A percentile compares a stretch with the other conserved stretches of the same genome.
These are phyloP conservation scores for Pulveroboletus sp. DNA, from an alignment of 768 basidiomycete genomes.

Conservation along the genomic window DNA sequence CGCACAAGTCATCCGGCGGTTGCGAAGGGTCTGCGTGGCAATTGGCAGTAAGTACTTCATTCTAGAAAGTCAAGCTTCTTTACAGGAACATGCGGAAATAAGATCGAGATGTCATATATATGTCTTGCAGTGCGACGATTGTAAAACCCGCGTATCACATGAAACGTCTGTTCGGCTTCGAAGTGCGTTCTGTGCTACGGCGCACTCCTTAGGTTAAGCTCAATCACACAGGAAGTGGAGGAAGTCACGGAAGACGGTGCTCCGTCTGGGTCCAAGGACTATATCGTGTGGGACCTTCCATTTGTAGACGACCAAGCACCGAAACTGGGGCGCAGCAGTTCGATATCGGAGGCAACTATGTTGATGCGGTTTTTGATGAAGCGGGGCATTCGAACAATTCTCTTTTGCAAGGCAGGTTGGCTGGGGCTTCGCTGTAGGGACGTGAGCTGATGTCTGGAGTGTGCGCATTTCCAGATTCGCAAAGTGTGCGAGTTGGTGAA, in stretches of 20 bases:
- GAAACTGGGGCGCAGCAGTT: constrained; percentile 48
- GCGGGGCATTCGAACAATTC: constrained; percentile 70
- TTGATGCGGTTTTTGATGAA: constrained; percentile 82
- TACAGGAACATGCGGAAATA: constrained; percentile 1
- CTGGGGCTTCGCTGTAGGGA: not conserved
- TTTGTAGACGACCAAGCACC: constrained; percentile 51
- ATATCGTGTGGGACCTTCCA: constrained; percentile 72
- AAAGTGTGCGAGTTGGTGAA: constrained; percentile 78
- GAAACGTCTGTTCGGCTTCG: constrained; percentile 67
- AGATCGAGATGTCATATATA: constrained; percentile 56
- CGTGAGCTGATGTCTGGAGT: not conserved
- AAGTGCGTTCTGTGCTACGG: constrained; percentile 23
- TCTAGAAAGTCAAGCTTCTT: not conserved
- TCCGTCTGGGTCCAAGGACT: constrained; percentile 76
- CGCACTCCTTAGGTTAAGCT: not conserved
- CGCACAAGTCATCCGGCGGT: constrained; percentile 70
- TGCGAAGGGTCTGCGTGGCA: constrained; percentile 69
- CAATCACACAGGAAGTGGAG: constrained; percentile 44
- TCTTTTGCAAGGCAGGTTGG: constrained; percentile 75
- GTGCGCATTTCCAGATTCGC: constrained; percentile 47
- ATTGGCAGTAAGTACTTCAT: constrained; percentile 58
- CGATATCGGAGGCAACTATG: constrained; percentile 62
- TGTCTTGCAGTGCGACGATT: constrained; percentile 89
- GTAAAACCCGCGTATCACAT: constrained; percentile 72
- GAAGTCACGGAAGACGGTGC: constrained; percentile 78